phyloP scores from a whole-genome alignment of 2,329 filamentous ascomycete genomes.

The Drechslerella coelobrocha region DNA sequence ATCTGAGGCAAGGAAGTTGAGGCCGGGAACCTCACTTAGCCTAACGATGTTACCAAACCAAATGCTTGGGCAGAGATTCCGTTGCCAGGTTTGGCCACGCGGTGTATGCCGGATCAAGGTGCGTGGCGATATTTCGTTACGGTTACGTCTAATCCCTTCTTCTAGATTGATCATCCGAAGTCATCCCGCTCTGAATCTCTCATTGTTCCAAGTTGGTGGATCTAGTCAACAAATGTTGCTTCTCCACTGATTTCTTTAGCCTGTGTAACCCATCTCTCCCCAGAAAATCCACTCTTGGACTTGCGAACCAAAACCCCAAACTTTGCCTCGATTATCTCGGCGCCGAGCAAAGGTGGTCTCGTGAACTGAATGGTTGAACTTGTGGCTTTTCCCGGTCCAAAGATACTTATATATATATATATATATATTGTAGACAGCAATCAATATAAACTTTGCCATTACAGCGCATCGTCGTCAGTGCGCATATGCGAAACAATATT shows the following conservation, averaged over 20 bases:
- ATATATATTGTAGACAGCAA: too few relatives aligned
- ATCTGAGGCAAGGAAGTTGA: constrained; percentile 32
- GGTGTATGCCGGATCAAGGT: neutral
- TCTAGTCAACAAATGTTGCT: constrained; percentile 2
- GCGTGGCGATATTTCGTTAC: neutral
- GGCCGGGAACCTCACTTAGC: neutral
- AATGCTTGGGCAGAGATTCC: neutral
- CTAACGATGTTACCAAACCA: neutral
- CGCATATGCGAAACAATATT: too few relatives aligned
- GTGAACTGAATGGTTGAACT: too few relatives aligned
- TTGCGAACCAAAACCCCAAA: too few relatives aligned
- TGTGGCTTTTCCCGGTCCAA: too few relatives aligned
- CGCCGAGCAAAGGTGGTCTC: too few relatives aligned
- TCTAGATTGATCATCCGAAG: neutral
- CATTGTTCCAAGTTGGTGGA: constrained; percentile 3
- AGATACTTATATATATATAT: too few relatives aligned
- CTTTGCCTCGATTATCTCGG: too few relatives aligned
- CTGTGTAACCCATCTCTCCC: constrained; percentile 29
- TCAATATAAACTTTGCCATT: too few relatives aligned
- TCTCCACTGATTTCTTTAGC: constrained; percentile 15
- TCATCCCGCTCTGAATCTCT: constrained; percentile 1
- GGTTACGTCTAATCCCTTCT: neutral
- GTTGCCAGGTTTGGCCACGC: neutral
- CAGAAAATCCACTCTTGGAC: constrained; percentile 11
- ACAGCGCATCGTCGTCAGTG: too few relatives aligned